Evolutionary conservation across 331 rosid genomes (phyloP), one percentile per base, ranked within the genome.

Genomic region (Ulmus americana): DNA sequence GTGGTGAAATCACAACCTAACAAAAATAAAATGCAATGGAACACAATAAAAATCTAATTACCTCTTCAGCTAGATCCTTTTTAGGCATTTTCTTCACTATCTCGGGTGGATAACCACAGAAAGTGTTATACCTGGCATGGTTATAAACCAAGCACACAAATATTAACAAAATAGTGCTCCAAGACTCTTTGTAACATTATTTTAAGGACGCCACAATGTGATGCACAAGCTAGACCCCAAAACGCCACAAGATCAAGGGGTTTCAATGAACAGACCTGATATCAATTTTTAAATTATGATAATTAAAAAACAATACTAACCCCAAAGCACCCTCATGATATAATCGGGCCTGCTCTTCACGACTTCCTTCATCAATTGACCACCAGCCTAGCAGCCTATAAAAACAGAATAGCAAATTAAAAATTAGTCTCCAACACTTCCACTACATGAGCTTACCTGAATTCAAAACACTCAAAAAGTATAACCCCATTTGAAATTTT

Each of bases 11-110:
- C 42, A 77, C 16, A 64, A 63, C 42, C 40, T 43, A 57, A 47
- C 15, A 57, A 67, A 9, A 60, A 41, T 39, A 71, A 52, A 55
- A 59, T 44, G 44, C 10, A 41, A 73, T 3, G 57, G 41, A 67
- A 10, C 6, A 64, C 5, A 56, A 64, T 13, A 41, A 60, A 46
- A 73, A 63, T 53, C 45, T 15, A 61, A 71, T 77, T 72, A 94
- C 99, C 97, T 94, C 99, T 80, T 94, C 99, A 0, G 99, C 89
- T 70, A 94, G 97, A 87, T 94, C 99, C 83, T 79, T 85, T 73
- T 87, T 94, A 55, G 99, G 97, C 99, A 94, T 94, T 81, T 90
- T 90, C 90, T 90, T 94, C 76, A 94, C 97, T 67, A 94, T 83
- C 77, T 94, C 99, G 13, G 99, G 99, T 62, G 99, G 99, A 82